Conservation (phyloP, 2,329 filamentous ascomycete genomes). For the Xylaria sp. region DNA sequence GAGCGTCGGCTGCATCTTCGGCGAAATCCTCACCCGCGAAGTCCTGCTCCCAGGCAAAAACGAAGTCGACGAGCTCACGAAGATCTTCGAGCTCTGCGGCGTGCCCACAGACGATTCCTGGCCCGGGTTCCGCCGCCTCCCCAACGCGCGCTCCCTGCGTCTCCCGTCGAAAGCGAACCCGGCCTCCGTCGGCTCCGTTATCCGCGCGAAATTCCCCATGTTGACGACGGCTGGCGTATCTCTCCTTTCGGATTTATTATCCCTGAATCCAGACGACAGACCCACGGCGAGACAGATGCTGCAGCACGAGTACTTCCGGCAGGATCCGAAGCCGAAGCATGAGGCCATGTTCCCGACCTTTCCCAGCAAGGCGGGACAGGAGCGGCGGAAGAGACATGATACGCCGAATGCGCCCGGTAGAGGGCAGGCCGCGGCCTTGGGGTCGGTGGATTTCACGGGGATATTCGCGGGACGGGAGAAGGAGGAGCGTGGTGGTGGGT, state of each 20-base stretch:
- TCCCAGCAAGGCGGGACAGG: conserved; percentile 88
- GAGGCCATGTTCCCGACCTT: conserved; percentile 95
- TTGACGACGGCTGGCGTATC: conserved; percentile 68
- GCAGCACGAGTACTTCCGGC: conserved; percentile 75
- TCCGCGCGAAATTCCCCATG: conserved; percentile 75
- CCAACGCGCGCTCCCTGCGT: conserved; percentile 76
- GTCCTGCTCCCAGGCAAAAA: conserved; percentile 83
- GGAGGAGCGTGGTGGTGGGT: conserved; percentile 61
- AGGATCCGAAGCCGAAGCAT: conserved; percentile 85
- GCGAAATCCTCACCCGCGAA: conserved; percentile 77
- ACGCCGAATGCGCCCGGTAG: conserved; percentile 80
- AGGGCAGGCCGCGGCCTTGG: conserved; percentile 56
- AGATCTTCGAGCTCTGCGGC: conserved; percentile 86
- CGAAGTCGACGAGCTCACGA: conserved; percentile 83
- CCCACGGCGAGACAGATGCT: conserved; percentile 71
- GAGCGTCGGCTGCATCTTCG: conserved; percentile 94
- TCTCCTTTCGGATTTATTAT: conserved; percentile 64
- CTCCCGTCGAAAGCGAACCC: conserved; percentile 46
- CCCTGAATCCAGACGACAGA: conserved; percentile 66
- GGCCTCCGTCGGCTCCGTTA: conserved; percentile 43
- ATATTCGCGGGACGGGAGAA: conserved; percentile 63
- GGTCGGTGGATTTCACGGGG: conserved; percentile 60
- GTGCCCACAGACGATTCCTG: conserved; percentile 76
- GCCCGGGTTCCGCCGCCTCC: conserved; percentile 81
- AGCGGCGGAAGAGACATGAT: conserved; percentile 65